phyloP scores from a whole-genome alignment of 176 grass and related monocot species.

The Oryza glaberrima region DNA sequence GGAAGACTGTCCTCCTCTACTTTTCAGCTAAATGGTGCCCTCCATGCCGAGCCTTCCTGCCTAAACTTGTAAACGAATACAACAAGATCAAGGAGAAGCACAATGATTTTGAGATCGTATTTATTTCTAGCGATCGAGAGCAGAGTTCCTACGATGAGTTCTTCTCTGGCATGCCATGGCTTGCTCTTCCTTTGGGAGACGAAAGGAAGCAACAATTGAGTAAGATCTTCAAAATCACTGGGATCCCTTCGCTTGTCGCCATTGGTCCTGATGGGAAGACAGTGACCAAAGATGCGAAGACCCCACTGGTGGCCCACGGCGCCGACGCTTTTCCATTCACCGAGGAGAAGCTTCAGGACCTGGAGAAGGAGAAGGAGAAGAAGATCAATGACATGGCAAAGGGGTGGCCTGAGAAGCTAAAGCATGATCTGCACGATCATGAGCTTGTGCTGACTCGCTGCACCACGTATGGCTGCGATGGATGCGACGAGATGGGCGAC shows the following conservation, averaged over 20 bases:
- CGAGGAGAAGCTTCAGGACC: constrained; percentile 56
- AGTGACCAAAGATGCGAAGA: constrained; percentile 54
- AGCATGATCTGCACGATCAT: constrained; percentile 73
- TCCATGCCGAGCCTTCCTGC: constrained; percentile 74
- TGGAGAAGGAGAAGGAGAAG: constrained; percentile 62
- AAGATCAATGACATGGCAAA: constrained; percentile 60
- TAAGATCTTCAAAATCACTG: constrained; percentile 53
- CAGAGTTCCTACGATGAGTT: constrained; percentile 65
- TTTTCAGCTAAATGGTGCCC: constrained; percentile 81
- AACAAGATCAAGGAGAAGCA: constrained; percentile 77
- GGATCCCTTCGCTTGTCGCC: constrained; percentile 73
- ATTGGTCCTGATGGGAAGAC: constrained; percentile 73
- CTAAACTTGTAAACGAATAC: constrained; percentile 72
- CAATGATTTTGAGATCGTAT: constrained; percentile 77
- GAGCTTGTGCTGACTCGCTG: constrained; percentile 61
- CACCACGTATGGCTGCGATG: constrained; percentile 40
- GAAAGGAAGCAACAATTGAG: constrained; percentile 55
- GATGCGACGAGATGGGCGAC: constrained; percentile 36
- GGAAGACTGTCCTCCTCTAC: constrained; percentile 91
- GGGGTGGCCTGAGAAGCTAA: constrained; percentile 70
- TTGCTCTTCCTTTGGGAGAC: constrained; percentile 82
- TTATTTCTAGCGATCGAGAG: constrained; percentile 79
- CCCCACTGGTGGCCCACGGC: constrained; percentile 51
- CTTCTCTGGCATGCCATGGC: constrained; percentile 84
- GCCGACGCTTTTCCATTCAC: constrained; percentile 83